Base-by-base conservation (phyloP, 208 protist genomes). In the Trypanosoma theileri region DNA sequence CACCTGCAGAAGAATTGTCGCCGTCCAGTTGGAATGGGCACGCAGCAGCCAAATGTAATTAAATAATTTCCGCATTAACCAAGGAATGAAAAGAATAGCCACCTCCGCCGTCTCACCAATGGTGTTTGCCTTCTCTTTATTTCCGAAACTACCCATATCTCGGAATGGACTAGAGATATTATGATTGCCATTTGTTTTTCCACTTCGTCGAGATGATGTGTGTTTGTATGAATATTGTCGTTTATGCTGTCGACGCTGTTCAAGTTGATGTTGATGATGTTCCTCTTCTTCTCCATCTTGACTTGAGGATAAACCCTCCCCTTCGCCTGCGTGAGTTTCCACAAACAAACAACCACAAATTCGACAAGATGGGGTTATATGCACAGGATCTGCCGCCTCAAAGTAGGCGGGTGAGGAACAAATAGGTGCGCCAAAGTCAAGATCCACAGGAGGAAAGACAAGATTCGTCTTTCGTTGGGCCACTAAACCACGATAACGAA, bases 351-450 rank as follows among this genome's bases (percentile, higher is more conserved):
- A 93, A 0, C 89, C 89, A 71, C 89, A 95, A n/a, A 73, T 71
- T 22, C 65, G 68, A 73, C 89, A 95, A 10, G 77, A 79, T 17
- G 89, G 85, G 65, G 80, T 77, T 58, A 95, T 74, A 59, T 78
- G 69, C 11, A 59, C 69, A 28, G 89, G 89, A 52, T 89, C 80
- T 16, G 89, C 89, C 14, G 89, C 86, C 61, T 95, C 89, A 76
- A 95, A 75, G 72, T 86, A 95, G 3, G 71, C 68, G 14, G 85
- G 69, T 13, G 61, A 78, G n/a, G 89, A 93, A 26, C 81, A 77
- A 28, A 83, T 73, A 19, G 87, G 87, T 7, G 85, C 84, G 17
- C 89, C 89, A 79, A 88, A 95, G 80, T 95, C 89, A 22, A 95
- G 67, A 66, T 93, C 81, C 24, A 95, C 76, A 45, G 68, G 54